These are phyloP conservation scores for Chimonanthus salicifolius DNA, from an alignment of 164 flowering plant species.

Conservation along the genomic window DNA sequence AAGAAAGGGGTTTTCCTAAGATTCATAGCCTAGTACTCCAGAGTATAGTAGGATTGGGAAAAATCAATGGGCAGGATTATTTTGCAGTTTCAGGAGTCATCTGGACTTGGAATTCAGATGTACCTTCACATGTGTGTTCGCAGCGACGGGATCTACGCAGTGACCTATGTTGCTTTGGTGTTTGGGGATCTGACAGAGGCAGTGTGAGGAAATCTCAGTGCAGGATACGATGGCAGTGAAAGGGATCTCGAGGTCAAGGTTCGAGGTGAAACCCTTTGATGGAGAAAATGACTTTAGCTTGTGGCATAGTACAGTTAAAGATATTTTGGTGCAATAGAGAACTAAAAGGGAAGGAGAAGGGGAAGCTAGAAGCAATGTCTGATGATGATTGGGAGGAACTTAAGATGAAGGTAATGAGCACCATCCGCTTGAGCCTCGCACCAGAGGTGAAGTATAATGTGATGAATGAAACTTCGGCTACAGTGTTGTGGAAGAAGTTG, in stretches of 20 bases:
- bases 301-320: neutral
- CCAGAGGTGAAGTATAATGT: neutral
- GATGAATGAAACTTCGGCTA: neutral
- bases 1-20: no score
- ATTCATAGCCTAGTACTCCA: no score
- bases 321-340: neutral
- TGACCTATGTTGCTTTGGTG: no score
- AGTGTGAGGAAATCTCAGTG: no score
- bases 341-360: neutral
- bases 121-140: no score
- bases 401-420: neutral
- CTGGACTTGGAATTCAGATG: no score
- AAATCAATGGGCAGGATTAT: no score
- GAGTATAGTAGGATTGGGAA: no score
- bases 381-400: neutral
- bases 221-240: neutral
- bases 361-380: neutral
- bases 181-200: no score
- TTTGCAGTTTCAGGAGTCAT: no score
- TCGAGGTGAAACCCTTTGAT: neutral
- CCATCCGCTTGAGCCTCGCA: neutral
- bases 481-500: no score
- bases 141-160: no score
- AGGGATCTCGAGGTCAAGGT: neutral
- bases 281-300: neutral